Conservation (phyloP, 352 stramenopile species). For the Globisporangium nodosum region DNA sequence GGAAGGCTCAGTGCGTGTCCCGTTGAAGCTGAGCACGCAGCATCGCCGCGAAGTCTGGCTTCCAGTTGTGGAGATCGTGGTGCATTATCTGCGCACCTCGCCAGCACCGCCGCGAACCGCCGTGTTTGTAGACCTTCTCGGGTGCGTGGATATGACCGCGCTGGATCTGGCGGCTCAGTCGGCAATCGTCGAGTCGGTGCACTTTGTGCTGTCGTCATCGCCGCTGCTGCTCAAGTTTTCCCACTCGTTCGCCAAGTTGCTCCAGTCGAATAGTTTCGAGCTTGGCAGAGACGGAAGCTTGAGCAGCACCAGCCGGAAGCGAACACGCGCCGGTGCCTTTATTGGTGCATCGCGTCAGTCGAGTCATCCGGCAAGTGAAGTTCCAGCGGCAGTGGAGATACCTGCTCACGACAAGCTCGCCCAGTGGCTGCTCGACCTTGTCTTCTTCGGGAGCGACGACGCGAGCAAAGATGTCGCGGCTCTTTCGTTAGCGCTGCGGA, state of each 20-base stretch:
- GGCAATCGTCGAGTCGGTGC: conserved; percentile 5
- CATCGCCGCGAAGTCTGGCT: conserved; percentile 5
- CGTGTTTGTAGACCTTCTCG: conserved; percentile 9
- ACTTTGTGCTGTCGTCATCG: conserved; percentile 12
- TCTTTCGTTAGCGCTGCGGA: conserved; percentile 27
- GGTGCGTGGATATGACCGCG: conserved; percentile 7
- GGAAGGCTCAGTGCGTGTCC: neutral
- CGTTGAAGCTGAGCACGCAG: neutral
- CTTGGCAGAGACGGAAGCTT: conserved; percentile 8
- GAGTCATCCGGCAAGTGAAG: neutral
- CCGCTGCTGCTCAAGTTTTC: conserved; percentile 11
- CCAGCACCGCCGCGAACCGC: conserved; percentile 1
- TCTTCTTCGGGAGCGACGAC: conserved; percentile 29
- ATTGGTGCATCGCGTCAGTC: conserved; percentile 1
- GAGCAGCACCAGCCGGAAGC: conserved; percentile 14
- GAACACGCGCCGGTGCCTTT: conserved; percentile 7
- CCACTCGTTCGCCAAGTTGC: conserved; percentile 10
- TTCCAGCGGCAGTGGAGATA: conserved; percentile 4
- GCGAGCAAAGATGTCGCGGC: conserved; percentile 23
- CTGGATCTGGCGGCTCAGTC: conserved; percentile 1
- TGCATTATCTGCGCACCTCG: conserved; percentile 6
- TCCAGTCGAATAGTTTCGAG: conserved; percentile 14
- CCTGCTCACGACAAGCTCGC: conserved; percentile 27
- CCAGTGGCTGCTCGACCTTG: conserved; percentile 33
- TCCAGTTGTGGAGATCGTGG: conserved; percentile 8